Evolutionary conservation across 176 grass and related monocot genomes (phyloP).

Genomic region (Luzula sylvatica): DNA sequence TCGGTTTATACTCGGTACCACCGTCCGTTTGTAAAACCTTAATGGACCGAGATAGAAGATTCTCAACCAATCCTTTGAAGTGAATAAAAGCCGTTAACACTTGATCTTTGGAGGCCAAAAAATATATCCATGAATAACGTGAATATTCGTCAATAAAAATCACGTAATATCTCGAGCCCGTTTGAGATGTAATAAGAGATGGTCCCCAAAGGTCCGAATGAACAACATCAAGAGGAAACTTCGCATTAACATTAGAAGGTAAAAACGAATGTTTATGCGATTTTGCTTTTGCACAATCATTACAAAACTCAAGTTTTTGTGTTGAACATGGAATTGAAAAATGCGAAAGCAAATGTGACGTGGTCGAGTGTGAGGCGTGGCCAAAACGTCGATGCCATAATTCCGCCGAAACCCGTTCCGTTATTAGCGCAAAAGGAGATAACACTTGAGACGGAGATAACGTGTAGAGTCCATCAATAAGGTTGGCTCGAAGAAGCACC

Average conservation of each 20-base stretch:
- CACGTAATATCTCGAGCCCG: not conserved
- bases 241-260: not conserved
- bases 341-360: too few relatives aligned
- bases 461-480: not conserved
- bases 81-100: not conserved
- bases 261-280: not conserved
- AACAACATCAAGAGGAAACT: not conserved
- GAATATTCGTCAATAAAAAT: not conserved
- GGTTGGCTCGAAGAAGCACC: not conserved
- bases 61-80: not conserved
- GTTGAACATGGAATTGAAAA: too few relatives aligned
- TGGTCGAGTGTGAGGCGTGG: not conserved
- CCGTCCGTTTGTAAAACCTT: too few relatives aligned
- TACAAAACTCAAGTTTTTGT: not conserved
- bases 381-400: not conserved
- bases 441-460: not conserved
- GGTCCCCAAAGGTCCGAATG: constrained; percentile 6
- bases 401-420: not conserved
- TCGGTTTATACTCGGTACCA: too few relatives aligned
- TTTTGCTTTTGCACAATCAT: not conserved
- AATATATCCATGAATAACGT: not conserved
- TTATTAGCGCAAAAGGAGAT: too few relatives aligned
- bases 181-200: not conserved
- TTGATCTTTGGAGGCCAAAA: not conserved
- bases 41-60: not conserved